A percentile compares a stretch with the other conserved stretches of the same genome.
These are phyloP conservation scores for Tilletia caries DNA, from an alignment of 1,284 basidiomycete species.

Conservation along the genomic window DNA sequence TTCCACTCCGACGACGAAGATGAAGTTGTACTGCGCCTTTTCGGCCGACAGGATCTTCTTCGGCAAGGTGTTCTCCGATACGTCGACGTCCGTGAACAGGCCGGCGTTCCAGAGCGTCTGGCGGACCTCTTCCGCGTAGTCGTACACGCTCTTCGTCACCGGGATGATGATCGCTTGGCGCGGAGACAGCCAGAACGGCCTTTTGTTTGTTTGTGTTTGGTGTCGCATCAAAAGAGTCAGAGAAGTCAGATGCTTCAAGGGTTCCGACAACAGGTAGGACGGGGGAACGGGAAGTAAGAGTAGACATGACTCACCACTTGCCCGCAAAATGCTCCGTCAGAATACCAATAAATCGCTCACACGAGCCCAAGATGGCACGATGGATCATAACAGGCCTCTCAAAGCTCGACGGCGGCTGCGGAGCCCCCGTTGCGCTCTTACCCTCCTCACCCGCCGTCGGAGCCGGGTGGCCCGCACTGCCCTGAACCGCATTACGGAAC, in stretches of 20 bases:
- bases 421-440: constrained; percentile 49
- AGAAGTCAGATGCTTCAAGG: background rate
- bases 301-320: constrained; percentile 69
- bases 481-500: constrained; percentile 63
- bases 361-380: constrained; percentile 87
- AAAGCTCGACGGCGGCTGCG: constrained; percentile 42
- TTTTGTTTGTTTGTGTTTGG: too few species aligned
- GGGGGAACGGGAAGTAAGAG: background rate
- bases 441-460: constrained; percentile 28
- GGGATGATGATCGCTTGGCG: constrained; percentile 92
- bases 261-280: too few species aligned
- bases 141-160: constrained; percentile 78
- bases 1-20: constrained; percentile 91
- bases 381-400: constrained; percentile 96
- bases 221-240: background rate
- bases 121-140: constrained; percentile 79
- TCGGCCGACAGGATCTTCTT: constrained; percentile 74
- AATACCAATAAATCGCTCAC: constrained; percentile 96
- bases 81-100: constrained; percentile 86
- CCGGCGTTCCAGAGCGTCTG: constrained; percentile 68
- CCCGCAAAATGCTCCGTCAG: constrained; percentile 96
- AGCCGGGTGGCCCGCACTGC: background rate
- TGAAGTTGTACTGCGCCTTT: constrained; percentile 75
- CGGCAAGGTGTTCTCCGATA: constrained; percentile 83
- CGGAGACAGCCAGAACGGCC: constrained; percentile 93